Conservation (phyloP, 805 yeast genomes). For the Candida ipomoeae region DNA sequence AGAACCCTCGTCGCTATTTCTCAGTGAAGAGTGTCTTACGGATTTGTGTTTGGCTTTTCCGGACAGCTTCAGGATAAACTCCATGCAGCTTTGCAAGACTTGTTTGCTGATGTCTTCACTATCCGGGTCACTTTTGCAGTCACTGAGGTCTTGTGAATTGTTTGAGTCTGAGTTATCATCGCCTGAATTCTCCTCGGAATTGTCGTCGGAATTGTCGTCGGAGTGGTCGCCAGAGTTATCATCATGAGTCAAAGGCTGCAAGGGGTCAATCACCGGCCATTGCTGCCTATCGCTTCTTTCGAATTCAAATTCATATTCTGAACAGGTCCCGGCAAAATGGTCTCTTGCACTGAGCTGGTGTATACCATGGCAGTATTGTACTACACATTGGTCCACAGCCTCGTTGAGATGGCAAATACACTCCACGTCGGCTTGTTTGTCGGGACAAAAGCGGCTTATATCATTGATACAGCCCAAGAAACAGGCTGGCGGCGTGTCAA, state of each 20-base stretch:
- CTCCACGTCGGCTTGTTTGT: constrained; percentile 30
- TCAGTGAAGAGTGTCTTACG: background rate
- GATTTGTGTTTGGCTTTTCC: background rate
- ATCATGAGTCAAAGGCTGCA: background rate
- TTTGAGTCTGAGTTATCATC: constrained; percentile 5
- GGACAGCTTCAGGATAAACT: constrained; percentile 8
- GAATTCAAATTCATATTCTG: constrained; percentile 26
- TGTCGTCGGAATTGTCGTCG: background rate
- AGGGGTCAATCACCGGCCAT: constrained; percentile 2
- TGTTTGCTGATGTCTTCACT: constrained; percentile 7
- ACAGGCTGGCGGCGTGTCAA: constrained; percentile 51
- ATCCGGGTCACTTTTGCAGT: constrained; percentile 4
- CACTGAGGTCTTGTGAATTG: background rate
- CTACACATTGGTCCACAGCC: constrained; percentile 40
- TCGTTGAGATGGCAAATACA: constrained; percentile 39
- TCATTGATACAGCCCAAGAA: constrained; percentile 40
- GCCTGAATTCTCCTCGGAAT: background rate
- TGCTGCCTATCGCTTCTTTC: background rate
- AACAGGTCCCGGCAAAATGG: constrained; percentile 47
- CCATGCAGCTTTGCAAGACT: constrained; percentile 11
- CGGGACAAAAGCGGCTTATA: constrained; percentile 32
- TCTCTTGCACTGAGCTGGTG: constrained; percentile 42
- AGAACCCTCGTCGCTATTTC: background rate
- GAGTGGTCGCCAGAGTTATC: background rate
- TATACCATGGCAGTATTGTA: constrained; percentile 44